phyloP scores from a whole-genome alignment of 2,329 filamentous ascomycete species.

The Fusarium pseudonygamai region DNA sequence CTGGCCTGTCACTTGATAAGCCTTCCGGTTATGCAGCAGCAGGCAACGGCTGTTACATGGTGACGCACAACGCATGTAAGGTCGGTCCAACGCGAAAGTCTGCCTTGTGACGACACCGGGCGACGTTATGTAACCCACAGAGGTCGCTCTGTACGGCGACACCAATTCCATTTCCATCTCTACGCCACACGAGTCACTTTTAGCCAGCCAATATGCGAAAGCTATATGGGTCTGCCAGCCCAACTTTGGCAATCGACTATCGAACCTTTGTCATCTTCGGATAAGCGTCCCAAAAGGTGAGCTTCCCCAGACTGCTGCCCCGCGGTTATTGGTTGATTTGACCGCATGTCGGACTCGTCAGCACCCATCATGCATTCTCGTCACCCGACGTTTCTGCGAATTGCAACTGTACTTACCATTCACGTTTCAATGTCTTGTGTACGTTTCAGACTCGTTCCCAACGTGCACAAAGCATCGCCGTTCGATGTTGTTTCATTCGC shows the following conservation, averaged over 20 bases:
- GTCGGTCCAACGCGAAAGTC: neutral
- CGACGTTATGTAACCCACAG: neutral
- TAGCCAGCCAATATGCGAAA: slow-evolving; percentile 9
- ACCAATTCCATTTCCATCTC: slow-evolving; percentile 9
- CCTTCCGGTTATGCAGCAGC: neutral
- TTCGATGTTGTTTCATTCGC: neutral
- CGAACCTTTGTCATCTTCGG: slow-evolving; percentile 18
- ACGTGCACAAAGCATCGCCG: too few relatives aligned
- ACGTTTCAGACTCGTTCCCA: neutral
- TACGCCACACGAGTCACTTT: slow-evolving; percentile 7
- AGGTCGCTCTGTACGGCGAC: neutral
- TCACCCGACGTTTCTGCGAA: neutral
- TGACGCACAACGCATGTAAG: neutral
- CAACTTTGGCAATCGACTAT: neutral
- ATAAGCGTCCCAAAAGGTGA: slow-evolving; percentile 20
- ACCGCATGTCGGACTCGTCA: slow-evolving; percentile 29
- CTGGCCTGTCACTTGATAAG: neutral
- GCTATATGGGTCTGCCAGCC: neutral
- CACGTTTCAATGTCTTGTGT: neutral
- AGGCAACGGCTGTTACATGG: neutral
- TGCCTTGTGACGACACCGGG: neutral
- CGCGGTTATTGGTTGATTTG: slow-evolving; percentile 6
- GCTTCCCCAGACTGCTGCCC: slow-evolving; percentile 12
- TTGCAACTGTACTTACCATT: neutral
- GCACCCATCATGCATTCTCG: slow-evolving; percentile 3